Evolutionary conservation across 306 rosid genomes (phyloP), one percentile per base, ranked within the genome.

Genomic region (Astragalus membranaceus): DNA sequence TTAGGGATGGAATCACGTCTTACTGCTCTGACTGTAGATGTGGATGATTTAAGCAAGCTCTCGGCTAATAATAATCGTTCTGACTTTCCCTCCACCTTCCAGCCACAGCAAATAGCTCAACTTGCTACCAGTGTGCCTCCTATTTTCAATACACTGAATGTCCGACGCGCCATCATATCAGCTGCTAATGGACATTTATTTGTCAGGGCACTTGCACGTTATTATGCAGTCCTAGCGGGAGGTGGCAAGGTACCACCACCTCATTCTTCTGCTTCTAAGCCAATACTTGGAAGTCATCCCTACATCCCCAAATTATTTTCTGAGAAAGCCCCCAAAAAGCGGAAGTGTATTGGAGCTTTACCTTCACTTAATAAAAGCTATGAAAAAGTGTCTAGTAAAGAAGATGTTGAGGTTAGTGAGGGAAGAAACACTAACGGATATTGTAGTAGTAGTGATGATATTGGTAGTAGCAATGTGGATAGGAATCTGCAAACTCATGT

Each of bases 201-300:
- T 56, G 99, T 96, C 23, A 92, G 97, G 20, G 99, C 99, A 48
- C 95, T 95, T 39, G 97, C 97, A 30, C 92, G 99, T 20, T 95
- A 89, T 49, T 95, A 95, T 68, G 99, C 99, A 65, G 85, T 96
- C 61, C 83, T 95, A 26, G 97, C 80, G 36, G 88, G 86, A 57
- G 91, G 91, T 23, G 97, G 99, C 39, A 78, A 81, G 52, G 70
- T 91, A 75, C 99, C 99, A 1, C 85, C 83, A 5, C 90, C 95
- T 49, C 99, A 91, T 76, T 83, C 93, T 67, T 79, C 95, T 11
- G 63, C 82, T 56, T 83, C 89, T 36, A 81, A 83, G 75, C 96
- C 96, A 26, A 60, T 76, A 36, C 99, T 95, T 20, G 99, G 99
- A 48, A 91, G 99, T 72, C 92, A 95, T 67, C 87, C 86, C 64